Percentiles rank a stretch among this genome's conserved stretches.
Evolutionary conservation across 305 asterid genomes (phyloP).

Genomic region (Fraxinus floribunda): DNA sequence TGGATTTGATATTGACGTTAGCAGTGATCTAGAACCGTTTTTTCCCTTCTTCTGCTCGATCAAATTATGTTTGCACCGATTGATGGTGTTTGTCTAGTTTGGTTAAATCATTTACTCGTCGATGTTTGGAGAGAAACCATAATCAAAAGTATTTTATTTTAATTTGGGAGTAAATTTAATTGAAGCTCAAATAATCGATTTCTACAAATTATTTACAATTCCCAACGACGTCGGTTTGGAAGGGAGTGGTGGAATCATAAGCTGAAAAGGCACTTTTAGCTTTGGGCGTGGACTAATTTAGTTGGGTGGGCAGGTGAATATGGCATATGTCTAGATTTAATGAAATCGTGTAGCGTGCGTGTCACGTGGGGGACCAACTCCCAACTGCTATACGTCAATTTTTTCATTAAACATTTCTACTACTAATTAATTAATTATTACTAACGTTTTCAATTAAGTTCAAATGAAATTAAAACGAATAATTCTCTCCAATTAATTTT

Average conservation of each 20-base stretch:
- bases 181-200: not conserved
- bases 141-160: no score
- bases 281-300: constrained; percentile 2
- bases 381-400: not conserved
- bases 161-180: not conserved
- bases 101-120: not conserved
- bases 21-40: not conserved
- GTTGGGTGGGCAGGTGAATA: not conserved
- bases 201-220: not conserved
- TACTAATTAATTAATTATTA: not conserved
- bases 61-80: not conserved
- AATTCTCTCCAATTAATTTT: not conserved
- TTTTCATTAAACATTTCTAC: not conserved
- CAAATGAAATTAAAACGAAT: not conserved
- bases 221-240: not conserved
- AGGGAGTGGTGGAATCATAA: not conserved
- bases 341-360: not conserved
- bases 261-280: not conserved
- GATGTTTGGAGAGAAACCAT: not conserved
- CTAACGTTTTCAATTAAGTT: not conserved
- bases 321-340: not conserved
- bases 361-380: constrained; percentile 4
- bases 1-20: no score
- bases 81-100: not conserved
- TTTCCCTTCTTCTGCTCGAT: not conserved